A percentile compares a stretch with the other conserved stretches of the same genome.
phyloP scores from a whole-genome alignment of 2,329 filamentous ascomycete species.

The Stagonosporopsis cucurbitacearum region DNA sequence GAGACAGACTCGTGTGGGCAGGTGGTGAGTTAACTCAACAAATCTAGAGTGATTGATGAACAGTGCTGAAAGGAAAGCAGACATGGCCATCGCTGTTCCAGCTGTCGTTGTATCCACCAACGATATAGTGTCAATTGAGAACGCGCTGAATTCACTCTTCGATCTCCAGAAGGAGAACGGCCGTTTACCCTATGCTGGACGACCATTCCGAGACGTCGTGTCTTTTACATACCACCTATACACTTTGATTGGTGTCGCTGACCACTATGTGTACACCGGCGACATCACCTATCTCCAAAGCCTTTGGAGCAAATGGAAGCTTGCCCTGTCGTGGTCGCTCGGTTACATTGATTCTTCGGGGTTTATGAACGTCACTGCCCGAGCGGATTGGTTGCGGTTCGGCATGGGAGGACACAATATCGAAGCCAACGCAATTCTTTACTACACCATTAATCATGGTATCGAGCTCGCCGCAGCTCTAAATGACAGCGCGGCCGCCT shows the following conservation, averaged over 20 bases:
- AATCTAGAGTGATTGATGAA: too few relatives aligned
- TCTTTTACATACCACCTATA: slow-evolving; percentile 65
- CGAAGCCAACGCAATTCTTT: slow-evolving; percentile 56
- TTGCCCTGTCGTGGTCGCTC: slow-evolving; percentile 53
- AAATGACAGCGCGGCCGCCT: slow-evolving; percentile 51
- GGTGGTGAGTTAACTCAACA: slow-evolving; percentile 45
- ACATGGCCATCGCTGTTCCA: slow-evolving; percentile 65
- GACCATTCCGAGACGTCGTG: slow-evolving; percentile 49
- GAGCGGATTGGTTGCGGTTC: slow-evolving; percentile 57
- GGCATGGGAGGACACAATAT: slow-evolving; percentile 60
- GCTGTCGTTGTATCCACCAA: slow-evolving; percentile 62
- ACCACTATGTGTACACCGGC: slow-evolving; percentile 55
- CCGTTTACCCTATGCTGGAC: slow-evolving; percentile 59
- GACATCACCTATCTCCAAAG: slow-evolving; percentile 49
- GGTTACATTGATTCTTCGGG: slow-evolving; percentile 52
- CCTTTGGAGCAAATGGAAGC: slow-evolving; percentile 55
- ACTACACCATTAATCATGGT: slow-evolving; percentile 61
- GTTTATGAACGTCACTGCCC: slow-evolving; percentile 55
- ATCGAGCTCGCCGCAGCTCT: slow-evolving; percentile 59
- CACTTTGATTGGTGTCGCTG: slow-evolving; percentile 54
- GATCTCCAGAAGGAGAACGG: slow-evolving; percentile 54
- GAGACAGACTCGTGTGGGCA: slow-evolving; percentile 66
- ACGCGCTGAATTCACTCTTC: slow-evolving; percentile 59
- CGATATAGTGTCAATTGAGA: slow-evolving; percentile 59
- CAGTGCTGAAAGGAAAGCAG: slow-evolving; percentile 33